phyloP scores from a whole-genome alignment of 768 basidiomycete species.

The Mycena metata region DNA sequence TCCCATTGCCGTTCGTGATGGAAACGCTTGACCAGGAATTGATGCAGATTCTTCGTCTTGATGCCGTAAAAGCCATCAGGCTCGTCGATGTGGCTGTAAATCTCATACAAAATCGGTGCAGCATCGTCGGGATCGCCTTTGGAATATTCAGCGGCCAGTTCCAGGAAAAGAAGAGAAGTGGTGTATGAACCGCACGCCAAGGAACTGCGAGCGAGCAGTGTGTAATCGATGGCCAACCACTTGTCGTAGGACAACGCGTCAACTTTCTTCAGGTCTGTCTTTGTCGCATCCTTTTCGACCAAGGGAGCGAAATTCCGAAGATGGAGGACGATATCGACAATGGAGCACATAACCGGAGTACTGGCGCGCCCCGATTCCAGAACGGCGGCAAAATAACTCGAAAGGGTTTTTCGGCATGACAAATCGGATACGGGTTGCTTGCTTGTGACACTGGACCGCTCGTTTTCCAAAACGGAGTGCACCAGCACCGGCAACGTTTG shows the following conservation, averaged over 20 bases:
- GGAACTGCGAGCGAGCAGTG: conserved; percentile 79
- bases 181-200: conserved; percentile 87
- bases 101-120: conserved; percentile 83
- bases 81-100: conserved; percentile 96
- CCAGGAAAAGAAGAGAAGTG: conserved; percentile 90
- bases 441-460: conserved; percentile 36
- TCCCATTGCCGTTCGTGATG: conserved; percentile 96
- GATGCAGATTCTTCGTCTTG: conserved; percentile 78
- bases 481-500: conserved; percentile 82
- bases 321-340: conserved; percentile 85
- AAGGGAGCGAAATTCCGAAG: conserved; percentile 75
- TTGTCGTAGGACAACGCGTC: conserved; percentile 70
- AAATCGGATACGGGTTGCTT: conserved; percentile 40
- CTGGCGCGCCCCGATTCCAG: conserved; percentile 57
- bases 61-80: conserved; percentile 99
- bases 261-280: conserved; percentile 47
- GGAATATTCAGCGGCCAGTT: conserved; percentile 74
- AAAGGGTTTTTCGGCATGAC: conserved; percentile 53
- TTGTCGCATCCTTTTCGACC: conserved; percentile 40
- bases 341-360: conserved; percentile 62
- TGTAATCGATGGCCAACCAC: conserved; percentile 87
- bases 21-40: conserved; percentile 86
- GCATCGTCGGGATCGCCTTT: conserved; percentile 45
- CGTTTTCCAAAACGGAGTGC: conserved; percentile 68
- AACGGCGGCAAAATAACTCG: conserved; percentile 69